phyloP scores from a whole-genome alignment of 495 filamentous ascomycete genomes.

The Pseudoneurospora amorphoporcata region DNA sequence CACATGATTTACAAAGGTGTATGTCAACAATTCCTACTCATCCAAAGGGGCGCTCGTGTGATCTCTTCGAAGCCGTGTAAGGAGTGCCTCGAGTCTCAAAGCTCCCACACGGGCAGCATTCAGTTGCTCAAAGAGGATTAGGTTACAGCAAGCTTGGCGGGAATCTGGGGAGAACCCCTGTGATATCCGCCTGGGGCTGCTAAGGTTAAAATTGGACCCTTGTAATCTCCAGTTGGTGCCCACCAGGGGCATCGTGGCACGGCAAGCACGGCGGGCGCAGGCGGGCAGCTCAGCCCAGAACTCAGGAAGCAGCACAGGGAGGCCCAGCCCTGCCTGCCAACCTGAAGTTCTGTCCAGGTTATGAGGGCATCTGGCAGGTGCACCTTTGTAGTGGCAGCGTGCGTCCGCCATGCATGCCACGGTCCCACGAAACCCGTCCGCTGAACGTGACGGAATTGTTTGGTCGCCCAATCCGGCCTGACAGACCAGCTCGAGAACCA shows the following conservation, averaged over 20 bases:
- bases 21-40: background rate
- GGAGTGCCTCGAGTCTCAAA: background rate
- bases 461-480: background rate
- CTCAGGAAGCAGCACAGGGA: background rate
- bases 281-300: background rate
- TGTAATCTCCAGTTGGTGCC: background rate
- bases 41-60: background rate
- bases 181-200: background rate
- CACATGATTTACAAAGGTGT: background rate
- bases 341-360: background rate
- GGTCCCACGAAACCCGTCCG: background rate
- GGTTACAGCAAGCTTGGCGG: background rate
- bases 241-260: background rate
- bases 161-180: background rate
- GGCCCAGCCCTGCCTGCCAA: background rate
- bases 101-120: too few relatives aligned
- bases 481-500: background rate
- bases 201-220: background rate
- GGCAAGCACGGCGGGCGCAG: background rate
- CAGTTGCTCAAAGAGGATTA: background rate
- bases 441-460: background rate
- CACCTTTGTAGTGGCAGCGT: background rate
- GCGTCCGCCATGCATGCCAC: background rate
- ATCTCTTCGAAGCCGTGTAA: background rate
- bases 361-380: background rate